A percentile compares a stretch with the other conserved stretches of the same genome.
These are phyloP conservation scores for Cystobasidium ongulense DNA, from an alignment of 768 basidiomycete species.

Conservation along the genomic window DNA sequence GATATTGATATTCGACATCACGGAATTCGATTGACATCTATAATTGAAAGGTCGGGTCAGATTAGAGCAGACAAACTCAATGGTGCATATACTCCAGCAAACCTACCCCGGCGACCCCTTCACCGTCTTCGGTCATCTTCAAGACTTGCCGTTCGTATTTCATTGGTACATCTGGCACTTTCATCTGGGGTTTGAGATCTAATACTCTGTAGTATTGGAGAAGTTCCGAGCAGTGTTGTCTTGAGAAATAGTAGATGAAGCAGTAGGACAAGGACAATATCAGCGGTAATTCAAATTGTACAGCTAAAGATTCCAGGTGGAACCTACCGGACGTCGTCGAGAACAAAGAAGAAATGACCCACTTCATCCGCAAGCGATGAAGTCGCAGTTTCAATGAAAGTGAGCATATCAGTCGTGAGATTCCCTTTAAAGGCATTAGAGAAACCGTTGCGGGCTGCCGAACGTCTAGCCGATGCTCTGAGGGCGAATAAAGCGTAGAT, in stretches of 20 bases:
- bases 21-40: conserved; percentile 31
- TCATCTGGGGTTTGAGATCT: neutral
- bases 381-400: conserved; percentile 13
- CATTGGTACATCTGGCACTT: neutral
- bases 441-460: neutral
- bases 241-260: no score
- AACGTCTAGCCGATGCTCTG: neutral
- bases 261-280: no score
- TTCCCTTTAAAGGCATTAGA: neutral
- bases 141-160: conserved; percentile 8
- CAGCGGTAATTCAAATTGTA: neutral
- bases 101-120: neutral
- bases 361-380: conserved; percentile 1
- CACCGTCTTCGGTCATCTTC: neutral
- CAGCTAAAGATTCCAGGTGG: neutral
- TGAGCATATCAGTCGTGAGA: neutral
- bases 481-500: conserved; percentile 28
- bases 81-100: no score
- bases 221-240: conserved; percentile 15
- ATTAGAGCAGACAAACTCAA: neutral
- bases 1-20: conserved; percentile 25
- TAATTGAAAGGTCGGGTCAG: no score
- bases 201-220: conserved; percentile 13
- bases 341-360: neutral
- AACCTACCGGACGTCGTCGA: conserved; percentile 27